Conservation (phyloP, 2,329 filamentous ascomycete genomes). For the Scopulariopsis brevicaulis region DNA sequence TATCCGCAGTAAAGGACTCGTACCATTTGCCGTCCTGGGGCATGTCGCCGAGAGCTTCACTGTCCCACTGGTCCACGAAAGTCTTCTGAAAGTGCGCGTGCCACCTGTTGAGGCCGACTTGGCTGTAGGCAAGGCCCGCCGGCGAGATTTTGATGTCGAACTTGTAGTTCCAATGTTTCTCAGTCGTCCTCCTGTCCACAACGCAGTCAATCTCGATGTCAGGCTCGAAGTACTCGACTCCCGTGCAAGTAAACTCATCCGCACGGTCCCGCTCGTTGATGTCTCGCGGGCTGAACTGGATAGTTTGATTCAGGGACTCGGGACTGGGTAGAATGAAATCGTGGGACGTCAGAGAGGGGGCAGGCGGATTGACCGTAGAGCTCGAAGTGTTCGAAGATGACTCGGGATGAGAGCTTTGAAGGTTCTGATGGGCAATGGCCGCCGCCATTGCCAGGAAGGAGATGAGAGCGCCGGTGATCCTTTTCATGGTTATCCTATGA, state of each 20-base stretch:
- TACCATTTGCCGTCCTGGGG: too few species aligned
- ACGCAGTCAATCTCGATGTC: not conserved
- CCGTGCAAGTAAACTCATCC: not conserved
- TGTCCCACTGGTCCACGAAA: not conserved
- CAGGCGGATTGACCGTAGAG: too few species aligned
- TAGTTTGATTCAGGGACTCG: not conserved
- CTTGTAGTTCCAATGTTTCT: not conserved
- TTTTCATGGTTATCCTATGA: not conserved
- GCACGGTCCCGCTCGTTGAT: not conserved
- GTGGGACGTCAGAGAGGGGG: not conserved
- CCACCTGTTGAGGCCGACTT: not conserved
- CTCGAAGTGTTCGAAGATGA: not conserved
- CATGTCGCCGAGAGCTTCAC: not conserved
- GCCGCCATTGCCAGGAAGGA: not conserved
- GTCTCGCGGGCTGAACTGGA: not conserved
- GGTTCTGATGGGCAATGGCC: not conserved
- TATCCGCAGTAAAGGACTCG: too few species aligned
- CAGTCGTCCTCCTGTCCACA: not conserved
- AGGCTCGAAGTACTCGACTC: not conserved
- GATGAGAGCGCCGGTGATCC: not conserved
- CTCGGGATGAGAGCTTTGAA: not conserved
- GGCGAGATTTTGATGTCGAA: not conserved
- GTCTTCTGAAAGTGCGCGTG: not conserved
- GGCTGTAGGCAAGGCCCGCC: not conserved
- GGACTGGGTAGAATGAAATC: not conserved